Base-by-base conservation (phyloP, 441 rosid genomes). In the Pelargonium cotyledonis region DNA sequence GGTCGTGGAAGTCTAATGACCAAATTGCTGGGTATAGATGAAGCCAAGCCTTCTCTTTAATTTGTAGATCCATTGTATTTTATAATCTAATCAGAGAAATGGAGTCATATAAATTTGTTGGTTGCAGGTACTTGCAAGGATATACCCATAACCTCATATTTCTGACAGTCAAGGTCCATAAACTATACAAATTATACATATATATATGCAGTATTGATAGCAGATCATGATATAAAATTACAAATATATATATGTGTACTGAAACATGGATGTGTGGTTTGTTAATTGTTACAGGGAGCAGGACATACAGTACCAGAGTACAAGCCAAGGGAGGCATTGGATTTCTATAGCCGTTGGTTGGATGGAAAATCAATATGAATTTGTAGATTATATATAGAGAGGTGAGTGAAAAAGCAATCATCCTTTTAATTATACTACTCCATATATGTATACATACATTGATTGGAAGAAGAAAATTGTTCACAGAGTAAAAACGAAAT, bases 301-400 rank as follows among this genome's bases (percentile, higher is more conserved):
- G 92, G 92, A 19, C 92, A 88, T 70, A 88, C 89, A 0, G 92
- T 85, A 8, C 88, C 90, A 0, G 85, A 88, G 67, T 85, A 85
- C 85, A 88, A 85, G 72, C 92, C 92, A 0, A 67, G 38, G 53
- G 87, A 85, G 63, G 10, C 89, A 0, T 58, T 85, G 68, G 79
- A 77, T 11, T 83, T 85, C 66, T 79, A 67, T 21, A 64, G 70
- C 51, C 75, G 81, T 26, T 85, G 84, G 83, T 47, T 85, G 62
- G 83, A 70, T 19, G 87, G 84, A 31, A 47, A 66, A 60, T 35
- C 62, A 16, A 79, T 82, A 38, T 80, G 69, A 75, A 8, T 53
- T 31, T 31, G 38, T 31, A 31, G 12, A 47, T 9, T 43, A 43
- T 47, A 18, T 16, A 14, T 16, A 55, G 62, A 55, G 26, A 53